Percentiles rank a stretch among this genome's conserved stretches.
These are phyloP conservation scores for Podospora pseudopauciseta DNA, from an alignment of 495 filamentous ascomycete species.

Conservation along the genomic window DNA sequence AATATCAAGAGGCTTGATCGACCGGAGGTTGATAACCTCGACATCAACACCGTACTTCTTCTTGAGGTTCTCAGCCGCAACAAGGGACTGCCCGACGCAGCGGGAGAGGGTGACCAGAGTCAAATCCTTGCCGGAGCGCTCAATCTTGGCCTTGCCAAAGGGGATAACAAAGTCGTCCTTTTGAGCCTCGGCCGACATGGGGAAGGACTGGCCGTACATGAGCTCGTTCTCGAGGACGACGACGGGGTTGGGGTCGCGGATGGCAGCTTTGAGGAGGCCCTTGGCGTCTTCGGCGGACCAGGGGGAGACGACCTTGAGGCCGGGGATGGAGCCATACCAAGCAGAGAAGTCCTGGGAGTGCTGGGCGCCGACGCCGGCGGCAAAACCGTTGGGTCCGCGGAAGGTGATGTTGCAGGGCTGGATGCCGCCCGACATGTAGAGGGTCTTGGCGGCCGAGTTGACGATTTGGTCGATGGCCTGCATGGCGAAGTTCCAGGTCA, in stretches of 20 bases:
- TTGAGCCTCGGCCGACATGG: constrained; percentile 93
- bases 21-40: constrained; percentile 97
- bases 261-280: constrained; percentile 94
- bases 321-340: constrained; percentile 98
- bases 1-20: constrained; percentile 92
- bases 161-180: constrained; percentile 93
- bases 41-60: constrained; percentile 92
- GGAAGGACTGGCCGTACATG: constrained; percentile 89
- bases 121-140: constrained; percentile 90
- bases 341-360: constrained; percentile 98
- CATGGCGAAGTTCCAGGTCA: constrained; percentile 99
- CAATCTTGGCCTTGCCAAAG: constrained; percentile 97
- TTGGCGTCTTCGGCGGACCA: constrained; percentile 98
- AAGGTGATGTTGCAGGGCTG: constrained; percentile 99
- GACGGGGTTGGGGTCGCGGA: constrained; percentile 96
- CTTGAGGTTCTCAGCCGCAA: constrained; percentile 84
- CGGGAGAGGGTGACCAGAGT: constrained; percentile 93
- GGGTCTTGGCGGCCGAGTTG: constrained; percentile 98
- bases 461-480: constrained; percentile 99
- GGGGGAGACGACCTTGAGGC: constrained; percentile 91
- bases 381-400: constrained; percentile 97
- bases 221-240: constrained; percentile 96
- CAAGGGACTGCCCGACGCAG: constrained; percentile 88
- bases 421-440: constrained; percentile 99
- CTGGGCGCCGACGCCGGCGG: constrained; percentile 90